Evolutionary conservation across 768 basidiomycete genomes (phyloP).

Genomic region (Arthromyces matolae): DNA sequence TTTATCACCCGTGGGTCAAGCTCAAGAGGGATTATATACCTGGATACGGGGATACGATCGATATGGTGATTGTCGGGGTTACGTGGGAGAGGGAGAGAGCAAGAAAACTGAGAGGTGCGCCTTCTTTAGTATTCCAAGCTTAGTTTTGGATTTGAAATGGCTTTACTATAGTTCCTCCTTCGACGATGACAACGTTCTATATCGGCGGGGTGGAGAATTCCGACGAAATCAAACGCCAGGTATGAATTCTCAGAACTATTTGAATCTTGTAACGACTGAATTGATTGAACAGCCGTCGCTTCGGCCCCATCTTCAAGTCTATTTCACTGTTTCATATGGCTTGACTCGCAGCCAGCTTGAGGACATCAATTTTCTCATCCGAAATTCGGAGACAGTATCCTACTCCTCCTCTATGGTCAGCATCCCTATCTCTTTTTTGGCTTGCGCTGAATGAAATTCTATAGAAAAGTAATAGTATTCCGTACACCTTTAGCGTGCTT

Average conservation of each 20-base stretch:
- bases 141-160: background rate
- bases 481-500: constrained; percentile 54
- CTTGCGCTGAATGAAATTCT: too few species aligned
- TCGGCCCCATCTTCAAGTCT: constrained; percentile 63
- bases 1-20: constrained; percentile 75
- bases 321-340: constrained; percentile 79
- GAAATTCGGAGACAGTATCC: constrained; percentile 35
- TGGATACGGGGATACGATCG: constrained; percentile 76
- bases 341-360: constrained; percentile 64
- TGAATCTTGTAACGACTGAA: too few species aligned
- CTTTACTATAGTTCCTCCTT: constrained; percentile 53
- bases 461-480: constrained; percentile 25
- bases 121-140: background rate
- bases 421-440: background rate
- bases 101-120: constrained; percentile 67
- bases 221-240: constrained; percentile 35
- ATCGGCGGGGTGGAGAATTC: constrained; percentile 62
- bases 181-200: constrained; percentile 76
- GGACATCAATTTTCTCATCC: constrained; percentile 65
- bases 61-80: constrained; percentile 74
- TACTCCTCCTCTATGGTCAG: constrained; percentile 26
- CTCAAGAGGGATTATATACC: constrained; percentile 87
- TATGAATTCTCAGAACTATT: constrained; percentile 25
- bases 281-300: constrained; percentile 41
- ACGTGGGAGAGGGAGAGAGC: constrained; percentile 79